Conservation (phyloP, 257 asterid genomes). For the Nicotiana obtusifolia region DNA sequence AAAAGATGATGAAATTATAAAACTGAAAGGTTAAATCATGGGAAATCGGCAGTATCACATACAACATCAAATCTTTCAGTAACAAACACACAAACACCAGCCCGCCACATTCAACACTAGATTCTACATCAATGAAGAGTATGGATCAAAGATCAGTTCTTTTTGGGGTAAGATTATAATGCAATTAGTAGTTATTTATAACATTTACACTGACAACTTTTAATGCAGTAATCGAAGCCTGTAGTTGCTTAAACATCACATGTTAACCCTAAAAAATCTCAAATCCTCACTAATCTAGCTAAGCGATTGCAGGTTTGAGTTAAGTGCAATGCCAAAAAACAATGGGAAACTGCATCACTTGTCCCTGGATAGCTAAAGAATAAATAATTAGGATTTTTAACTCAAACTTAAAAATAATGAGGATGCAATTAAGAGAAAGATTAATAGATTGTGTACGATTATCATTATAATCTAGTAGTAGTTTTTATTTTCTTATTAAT, state of each 20-base stretch:
- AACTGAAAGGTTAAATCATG: background rate
- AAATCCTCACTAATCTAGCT: background rate
- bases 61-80: background rate
- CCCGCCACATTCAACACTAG: background rate
- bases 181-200: background rate
- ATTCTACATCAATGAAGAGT: background rate
- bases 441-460: background rate
- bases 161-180: too few species aligned
- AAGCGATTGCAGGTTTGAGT: background rate
- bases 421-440: background rate
- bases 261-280: background rate
- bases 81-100: background rate
- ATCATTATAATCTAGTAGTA: background rate
- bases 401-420: background rate
- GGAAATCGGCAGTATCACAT: background rate
- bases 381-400: background rate
- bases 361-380: background rate
- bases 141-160: background rate
- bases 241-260: background rate
- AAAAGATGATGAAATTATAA: background rate
- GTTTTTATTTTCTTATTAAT: too few species aligned
- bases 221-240: background rate
- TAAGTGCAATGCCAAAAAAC: background rate
- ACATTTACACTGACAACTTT: background rate
- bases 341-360: background rate